phyloP scores from a whole-genome alignment of 2,329 filamentous ascomycete genomes.

The Paraphaeosphaeria minitans region DNA sequence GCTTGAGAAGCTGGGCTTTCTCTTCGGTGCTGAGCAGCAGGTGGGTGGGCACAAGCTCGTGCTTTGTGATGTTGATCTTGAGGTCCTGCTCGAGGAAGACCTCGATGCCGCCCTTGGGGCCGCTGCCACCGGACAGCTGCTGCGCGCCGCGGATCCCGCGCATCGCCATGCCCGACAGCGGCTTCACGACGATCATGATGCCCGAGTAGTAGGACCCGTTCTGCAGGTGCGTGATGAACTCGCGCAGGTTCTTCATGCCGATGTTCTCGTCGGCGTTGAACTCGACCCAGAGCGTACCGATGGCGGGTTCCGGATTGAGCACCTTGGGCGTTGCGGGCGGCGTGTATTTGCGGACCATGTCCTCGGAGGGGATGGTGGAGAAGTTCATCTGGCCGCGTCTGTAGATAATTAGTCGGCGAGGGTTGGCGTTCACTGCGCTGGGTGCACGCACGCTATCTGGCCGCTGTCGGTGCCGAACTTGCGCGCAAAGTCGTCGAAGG shows the following conservation, averaged over 20 bases:
- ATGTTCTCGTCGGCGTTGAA: conserved; percentile 82
- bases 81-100: conserved; percentile 95
- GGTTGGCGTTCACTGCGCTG: conserved; percentile 6
- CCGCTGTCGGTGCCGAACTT: conserved; percentile 76
- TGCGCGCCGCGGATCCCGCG: conserved; percentile 40
- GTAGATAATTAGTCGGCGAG: conserved; percentile 13
- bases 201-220: conserved; percentile 84
- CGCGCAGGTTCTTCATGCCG: conserved; percentile 89
- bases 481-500: conserved; percentile 77
- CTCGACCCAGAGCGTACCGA: conserved; percentile 91
- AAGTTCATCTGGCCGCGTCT: conserved; percentile 87
- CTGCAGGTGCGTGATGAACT: conserved; percentile 82
- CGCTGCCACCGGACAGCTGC: conserved; percentile 27
- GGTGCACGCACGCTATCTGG: conserved; percentile 69
- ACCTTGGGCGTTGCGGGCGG: conserved; percentile 70
- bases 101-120: conserved; percentile 85
- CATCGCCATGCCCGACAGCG: conserved; percentile 78
- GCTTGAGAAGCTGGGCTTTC: conserved; percentile 80
- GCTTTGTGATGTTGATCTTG: conserved; percentile 96
- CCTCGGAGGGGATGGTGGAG: conserved; percentile 80
- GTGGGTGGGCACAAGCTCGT: conserved; percentile 94
- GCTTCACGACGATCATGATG: conserved; percentile 83
- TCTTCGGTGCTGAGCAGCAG: conserved; percentile 88
- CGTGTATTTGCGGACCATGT: conserved; percentile 85
- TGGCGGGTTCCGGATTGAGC: conserved; percentile 72